Conservation (phyloP, 129 eudicot species). For the Ambrosia trifida region DNA sequence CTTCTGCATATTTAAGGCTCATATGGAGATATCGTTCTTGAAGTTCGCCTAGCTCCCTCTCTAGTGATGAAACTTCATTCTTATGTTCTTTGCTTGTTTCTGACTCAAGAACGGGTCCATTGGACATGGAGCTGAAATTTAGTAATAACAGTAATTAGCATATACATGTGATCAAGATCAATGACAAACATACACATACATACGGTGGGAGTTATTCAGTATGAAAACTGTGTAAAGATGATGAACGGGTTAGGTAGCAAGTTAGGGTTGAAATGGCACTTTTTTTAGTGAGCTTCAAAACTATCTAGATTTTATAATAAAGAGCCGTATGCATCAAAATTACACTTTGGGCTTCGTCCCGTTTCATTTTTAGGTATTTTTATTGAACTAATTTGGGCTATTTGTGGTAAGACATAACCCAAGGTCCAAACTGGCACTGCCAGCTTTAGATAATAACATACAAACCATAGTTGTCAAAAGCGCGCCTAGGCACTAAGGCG, state of each 20-base stretch:
- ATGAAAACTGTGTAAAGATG: not conserved
- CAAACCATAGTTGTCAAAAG: too few species aligned
- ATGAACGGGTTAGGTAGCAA: not conserved
- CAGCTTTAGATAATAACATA: conserved; percentile 5
- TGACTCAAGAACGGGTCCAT: conserved; percentile 24
- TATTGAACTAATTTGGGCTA: not conserved
- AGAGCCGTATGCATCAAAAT: not conserved
- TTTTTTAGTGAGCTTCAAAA: not conserved
- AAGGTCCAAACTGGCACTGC: not conserved
- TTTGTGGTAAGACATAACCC: not conserved
- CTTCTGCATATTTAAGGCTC: conserved; percentile 82
- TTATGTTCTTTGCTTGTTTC: conserved; percentile 27
- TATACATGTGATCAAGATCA: not conserved
- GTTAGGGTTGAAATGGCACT: not conserved
- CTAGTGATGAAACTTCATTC: conserved; percentile 28
- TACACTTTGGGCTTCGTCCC: not conserved
- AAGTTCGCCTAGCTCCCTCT: conserved; percentile 57
- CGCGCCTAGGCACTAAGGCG: too few species aligned
- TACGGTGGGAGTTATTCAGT: not conserved
- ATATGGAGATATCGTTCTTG: conserved; percentile 67
- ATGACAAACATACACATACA: not conserved
- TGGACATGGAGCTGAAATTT: conserved; percentile 44
- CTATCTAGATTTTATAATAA: not conserved
- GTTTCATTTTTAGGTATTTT: not conserved
- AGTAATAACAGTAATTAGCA: conserved; percentile 12